Evolutionary conservation across 2,329 filamentous ascomycete species (phyloP), one percentile per base, ranked within the genome.

Genomic region (Emergomyces orientalis): DNA sequence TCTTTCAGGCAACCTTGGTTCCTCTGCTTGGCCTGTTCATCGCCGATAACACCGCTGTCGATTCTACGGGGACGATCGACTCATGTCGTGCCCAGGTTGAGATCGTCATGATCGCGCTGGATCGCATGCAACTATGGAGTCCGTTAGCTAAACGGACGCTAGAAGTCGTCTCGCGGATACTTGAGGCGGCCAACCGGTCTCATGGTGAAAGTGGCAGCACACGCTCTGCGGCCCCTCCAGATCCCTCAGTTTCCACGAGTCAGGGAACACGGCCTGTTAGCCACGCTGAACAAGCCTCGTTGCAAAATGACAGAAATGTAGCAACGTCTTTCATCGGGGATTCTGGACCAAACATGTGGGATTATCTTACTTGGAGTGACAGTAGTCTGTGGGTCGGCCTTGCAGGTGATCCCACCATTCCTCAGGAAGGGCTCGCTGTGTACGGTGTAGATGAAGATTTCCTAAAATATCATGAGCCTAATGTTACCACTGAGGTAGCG

Each of bases 1-100:
- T 90, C 64, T 92, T 90, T 75, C 89, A 92, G 73, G 88, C 89
- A 0, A 85, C 85, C 66, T 89, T 92, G 86, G 86, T 92, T 9
- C 89, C 89, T 0, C 81, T 93, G 1, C 83, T 93, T 13, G 88
- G 84, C 27, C 79, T 92, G 14, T 90, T 91, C 72, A 71, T 76
- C 43, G 72, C 73, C 22, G 74, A 76, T 62, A 68, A 67, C 30
- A 75, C 73, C 0, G 67, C 67, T 1, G 88, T 84, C 79, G 86
- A 90, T 71, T 79, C 75, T 1, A 81, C 86, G 59, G 83, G 85
- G 67, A 80, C 80, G 1, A 79, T 84, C 41, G 70, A 73, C 54
- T 69, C 71, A 3, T 75, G 73, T 25, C 79, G 86, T 7, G 80
- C 84, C 63, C 80, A 86, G 51, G 81, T 88, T 14, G 84, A 86